A percentile compares a stretch with the other conserved stretches of the same genome.
Evolutionary conservation across 306 rosid genomes (phyloP).

Genomic region (Fragaria nilgerrensis): DNA sequence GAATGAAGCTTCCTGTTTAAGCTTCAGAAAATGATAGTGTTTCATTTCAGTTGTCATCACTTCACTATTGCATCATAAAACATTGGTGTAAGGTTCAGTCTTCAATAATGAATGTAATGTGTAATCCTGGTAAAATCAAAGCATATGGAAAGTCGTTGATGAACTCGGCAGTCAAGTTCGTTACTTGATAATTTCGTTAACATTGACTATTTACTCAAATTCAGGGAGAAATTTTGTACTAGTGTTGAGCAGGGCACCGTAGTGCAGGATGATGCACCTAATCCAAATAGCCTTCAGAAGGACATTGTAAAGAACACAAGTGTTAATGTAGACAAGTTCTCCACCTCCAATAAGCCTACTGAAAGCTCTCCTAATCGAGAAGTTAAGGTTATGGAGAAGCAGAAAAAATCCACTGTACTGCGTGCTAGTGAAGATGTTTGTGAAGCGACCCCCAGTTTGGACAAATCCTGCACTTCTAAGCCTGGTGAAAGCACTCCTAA

Average conservation of each 20-base stretch:
- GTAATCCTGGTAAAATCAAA: background rate
- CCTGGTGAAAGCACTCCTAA: slow-evolving; percentile 10
- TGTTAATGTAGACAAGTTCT: slow-evolving; percentile 14
- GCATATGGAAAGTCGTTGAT: background rate
- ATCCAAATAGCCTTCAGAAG: slow-evolving; percentile 16
- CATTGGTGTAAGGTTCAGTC: background rate
- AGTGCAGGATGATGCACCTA: slow-evolving; percentile 27
- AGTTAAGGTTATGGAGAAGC: slow-evolving; percentile 9
- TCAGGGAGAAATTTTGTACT: slow-evolving; percentile 62
- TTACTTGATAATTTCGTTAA: background rate
- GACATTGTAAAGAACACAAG: slow-evolving; percentile 23
- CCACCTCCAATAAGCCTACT: slow-evolving; percentile 21
- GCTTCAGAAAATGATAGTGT: background rate
- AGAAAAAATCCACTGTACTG: slow-evolving; percentile 8
- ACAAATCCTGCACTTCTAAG: slow-evolving; percentile 22
- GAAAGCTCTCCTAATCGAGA: slow-evolving; percentile 9
- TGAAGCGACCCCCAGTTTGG: background rate
- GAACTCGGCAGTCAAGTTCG: background rate
- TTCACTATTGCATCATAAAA: background rate
- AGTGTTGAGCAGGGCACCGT: slow-evolving; percentile 23
- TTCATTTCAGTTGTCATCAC: background rate
- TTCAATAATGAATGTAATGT: background rate
- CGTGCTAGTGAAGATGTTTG: background rate
- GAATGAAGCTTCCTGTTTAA: background rate
- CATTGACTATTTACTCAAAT: slow-evolving; percentile 7